Evolutionary conservation across 2,329 filamentous ascomycete genomes (phyloP).

Genomic region (Shiraia sp.): DNA sequence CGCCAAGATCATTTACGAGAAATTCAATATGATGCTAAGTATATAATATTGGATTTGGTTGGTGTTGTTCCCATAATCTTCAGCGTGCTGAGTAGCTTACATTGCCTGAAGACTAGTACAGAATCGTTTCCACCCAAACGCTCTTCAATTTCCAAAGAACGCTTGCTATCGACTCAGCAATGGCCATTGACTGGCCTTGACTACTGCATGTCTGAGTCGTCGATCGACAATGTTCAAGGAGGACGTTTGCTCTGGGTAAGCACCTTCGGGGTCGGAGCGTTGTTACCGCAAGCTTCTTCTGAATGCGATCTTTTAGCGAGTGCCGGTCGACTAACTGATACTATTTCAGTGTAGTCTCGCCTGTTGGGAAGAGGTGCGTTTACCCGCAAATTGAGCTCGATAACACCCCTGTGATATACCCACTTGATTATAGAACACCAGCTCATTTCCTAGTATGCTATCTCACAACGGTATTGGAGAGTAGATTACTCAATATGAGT

Average conservation of each 20-base stretch:
- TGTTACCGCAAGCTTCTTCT: too few relatives aligned
- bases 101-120: too few relatives aligned
- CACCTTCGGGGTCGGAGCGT: too few relatives aligned
- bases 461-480: conserved; percentile 1
- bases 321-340: conserved; percentile 6
- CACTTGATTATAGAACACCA: neutral
- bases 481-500: conserved; percentile 8
- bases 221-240: too few relatives aligned
- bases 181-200: too few relatives aligned
- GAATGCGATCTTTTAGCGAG: conserved; percentile 6
- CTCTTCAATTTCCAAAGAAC: too few relatives aligned
- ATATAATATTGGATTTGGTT: conserved; percentile 12
- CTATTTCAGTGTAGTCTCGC: conserved; percentile 27
- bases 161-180: too few relatives aligned
- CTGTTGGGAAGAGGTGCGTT: conserved; percentile 16
- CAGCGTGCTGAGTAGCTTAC: too few relatives aligned
- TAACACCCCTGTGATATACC: conserved; percentile 12
- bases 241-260: too few relatives aligned
- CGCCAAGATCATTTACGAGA: conserved; percentile 12
- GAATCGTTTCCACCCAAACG: too few relatives aligned
- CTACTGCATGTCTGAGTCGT: too few relatives aligned
- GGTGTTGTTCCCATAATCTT: too few relatives aligned
- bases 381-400: conserved; percentile 32
- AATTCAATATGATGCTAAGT: conserved; percentile 10
- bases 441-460: neutral